Base-by-base conservation (phyloP, 169 alveolate species). In the Babesia sp. region DNA sequence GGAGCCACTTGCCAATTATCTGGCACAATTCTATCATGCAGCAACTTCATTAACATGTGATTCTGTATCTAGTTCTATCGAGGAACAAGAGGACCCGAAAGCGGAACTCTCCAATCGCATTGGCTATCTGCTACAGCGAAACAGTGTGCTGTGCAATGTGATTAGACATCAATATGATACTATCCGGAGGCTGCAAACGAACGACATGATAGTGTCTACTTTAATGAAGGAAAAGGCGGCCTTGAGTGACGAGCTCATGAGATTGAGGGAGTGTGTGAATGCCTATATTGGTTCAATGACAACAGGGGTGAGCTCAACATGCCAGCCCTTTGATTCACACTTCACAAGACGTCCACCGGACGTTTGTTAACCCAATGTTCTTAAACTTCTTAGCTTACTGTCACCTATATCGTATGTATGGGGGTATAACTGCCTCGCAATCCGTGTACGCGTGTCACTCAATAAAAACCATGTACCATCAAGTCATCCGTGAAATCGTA, bases 111-210 rank as follows among this genome's bases (percentile, higher is more conserved):
- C n/a, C 26, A 76, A 57, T 33, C 46, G 71, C 44, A 64, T 79
- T 11, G 58, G 51, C 44, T 71, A 70, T 29, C 60, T 79, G 39
- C 26, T 33, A 7, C 67, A 79, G 22, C 81, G 64, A 34, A 81
- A 81, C 67, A 58, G 24, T 33, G 68, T 73, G 37, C 66, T 81
- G 20, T 61, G 66, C 31, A 72, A 61, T 53, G 63, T 81, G 31
- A 39, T 81, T 2, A 42, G 72, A n/a, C 63, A 63, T 74, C 89
- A 81, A 39, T 72, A 81, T 42, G 89, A 81, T n/a, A 69, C 74
- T 12, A 72, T 72, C 3, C 44, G 75, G 57, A 64, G 46, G 3
- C 26, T 69, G 24, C 79, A 69, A 26, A 44, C 58, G 31, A 54
- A 31, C 29, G 79, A 69, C 44, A 41, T 45, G 11, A 26, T 48